Base-by-base conservation (phyloP, 306 rosid species). In the Hylodesmum podocarpum region DNA sequence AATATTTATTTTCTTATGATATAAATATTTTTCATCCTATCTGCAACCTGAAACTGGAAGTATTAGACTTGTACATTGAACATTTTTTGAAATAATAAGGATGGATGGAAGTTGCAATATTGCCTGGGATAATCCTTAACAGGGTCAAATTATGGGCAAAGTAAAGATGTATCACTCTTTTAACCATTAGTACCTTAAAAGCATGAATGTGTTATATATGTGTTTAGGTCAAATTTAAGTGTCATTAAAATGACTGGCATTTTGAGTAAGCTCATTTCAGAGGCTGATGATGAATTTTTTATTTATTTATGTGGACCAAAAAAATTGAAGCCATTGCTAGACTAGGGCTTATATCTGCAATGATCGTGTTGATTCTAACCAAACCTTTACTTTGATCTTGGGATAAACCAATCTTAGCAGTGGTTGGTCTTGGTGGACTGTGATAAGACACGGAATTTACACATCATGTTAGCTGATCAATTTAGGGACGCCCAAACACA, bases 81-180 rank as follows among this genome's bases (percentile, higher is more conserved):
- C 6, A 58, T 50, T 25, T 31, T 16, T 21, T 6, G 18, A 2
- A 19, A 39, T 54, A 19, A 51, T 27, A 36, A 24, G 37, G 54
- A 28, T 61, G 72, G 31, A 25, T 76, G 50, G 47, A 50, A 67
- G 18, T 73, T 82, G n/a, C 28, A 46, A 50, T 58, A 15, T 73
- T 82, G n/a, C 28, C 36, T 25, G 44, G 50, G 68, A 54, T 57
- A 57, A 54, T 55, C 33, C 53, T 19, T 44, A 70, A 66, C 19
- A 21, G 40, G 54, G 66, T 34, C 12, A 25, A 31, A 31, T 55
- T 65, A 62, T 51, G 46, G 29, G 18, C 16, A 55, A 44, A 64
- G 44, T 19, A 34, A 46, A 44, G 47, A 22, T 4, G 27, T 22
- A 28, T 29, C 3, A 21, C 40, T 29, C 51, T 37, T 46, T 37